Conservation (phyloP, 768 basidiomycete genomes). For the Leccinum obscurum region DNA sequence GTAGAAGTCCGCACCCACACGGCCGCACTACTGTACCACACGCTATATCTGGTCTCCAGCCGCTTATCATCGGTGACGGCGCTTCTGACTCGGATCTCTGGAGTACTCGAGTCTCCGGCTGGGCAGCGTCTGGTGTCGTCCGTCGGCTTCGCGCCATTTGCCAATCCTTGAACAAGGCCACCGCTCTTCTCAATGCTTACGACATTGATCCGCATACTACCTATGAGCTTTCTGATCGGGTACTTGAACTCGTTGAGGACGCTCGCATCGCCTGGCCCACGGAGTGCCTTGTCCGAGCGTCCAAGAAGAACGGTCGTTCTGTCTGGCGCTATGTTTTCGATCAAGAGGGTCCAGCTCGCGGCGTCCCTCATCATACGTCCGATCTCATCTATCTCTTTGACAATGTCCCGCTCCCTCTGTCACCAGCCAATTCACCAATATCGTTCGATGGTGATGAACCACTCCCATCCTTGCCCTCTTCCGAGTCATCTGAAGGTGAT, state of each 20-base stretch:
- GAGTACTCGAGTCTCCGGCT: slow-evolving; percentile 57
- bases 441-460: slow-evolving; percentile 36
- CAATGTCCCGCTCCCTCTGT: slow-evolving; percentile 59
- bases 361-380: slow-evolving; percentile 66
- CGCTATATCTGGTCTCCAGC: slow-evolving; percentile 44
- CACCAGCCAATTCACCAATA: slow-evolving; percentile 33
- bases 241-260: slow-evolving; percentile 76
- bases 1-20: slow-evolving; percentile 32
- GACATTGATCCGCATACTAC: slow-evolving; percentile 65
- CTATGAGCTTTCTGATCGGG: slow-evolving; percentile 64
- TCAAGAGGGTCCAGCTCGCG: slow-evolving; percentile 69
- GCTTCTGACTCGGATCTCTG: slow-evolving; percentile 64
- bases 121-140: slow-evolving; percentile 61
- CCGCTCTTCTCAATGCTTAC: slow-evolving; percentile 63
- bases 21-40: slow-evolving; percentile 10
- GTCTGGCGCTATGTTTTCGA: slow-evolving; percentile 85
- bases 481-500: slow-evolving; percentile 27
- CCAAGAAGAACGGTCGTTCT: slow-evolving; percentile 51
- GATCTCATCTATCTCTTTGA: slow-evolving; percentile 81
- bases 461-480: slow-evolving; percentile 31
- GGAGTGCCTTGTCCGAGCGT: slow-evolving; percentile 56
- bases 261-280: slow-evolving; percentile 77
- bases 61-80: slow-evolving; percentile 76
- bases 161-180: slow-evolving; percentile 64
- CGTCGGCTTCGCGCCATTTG: slow-evolving; percentile 74